phyloP scores from a whole-genome alignment of 805 yeast species.

The Cyberlindnera nakhonratchasimensis region DNA sequence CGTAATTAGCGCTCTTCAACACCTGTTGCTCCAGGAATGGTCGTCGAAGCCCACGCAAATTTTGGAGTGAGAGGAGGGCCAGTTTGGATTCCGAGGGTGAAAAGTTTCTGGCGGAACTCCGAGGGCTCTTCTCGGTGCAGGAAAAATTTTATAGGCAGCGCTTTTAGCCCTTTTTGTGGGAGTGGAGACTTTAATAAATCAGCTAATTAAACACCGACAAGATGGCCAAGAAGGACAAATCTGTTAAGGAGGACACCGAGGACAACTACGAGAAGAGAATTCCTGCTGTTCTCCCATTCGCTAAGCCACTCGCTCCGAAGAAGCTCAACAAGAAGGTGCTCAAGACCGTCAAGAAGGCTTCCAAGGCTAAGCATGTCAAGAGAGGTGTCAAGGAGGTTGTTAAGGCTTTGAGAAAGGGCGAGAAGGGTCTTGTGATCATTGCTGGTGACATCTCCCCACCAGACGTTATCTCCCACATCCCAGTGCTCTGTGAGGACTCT shows the following conservation, averaged over 20 bases:
- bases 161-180: neutral
- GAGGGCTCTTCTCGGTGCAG: conserved; percentile 7
- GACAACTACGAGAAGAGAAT: conserved; percentile 92
- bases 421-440: conserved; percentile 91
- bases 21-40: neutral
- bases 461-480: conserved; percentile 95
- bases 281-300: conserved; percentile 88
- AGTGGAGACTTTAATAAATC: neutral
- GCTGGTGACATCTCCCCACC: conserved; percentile 99
- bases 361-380: conserved; percentile 96
- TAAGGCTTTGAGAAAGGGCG: conserved; percentile 96
- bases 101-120: conserved; percentile 7
- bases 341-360: conserved; percentile 95
- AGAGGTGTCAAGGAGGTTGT: conserved; percentile 99
- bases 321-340: conserved; percentile 92
- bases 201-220: neutral
- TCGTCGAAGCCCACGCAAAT: conserved; percentile 4
- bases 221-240: conserved; percentile 47
- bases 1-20: no score
- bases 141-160: conserved; percentile 9
- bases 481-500: conserved; percentile 94
- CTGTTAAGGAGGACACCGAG: conserved; percentile 35
- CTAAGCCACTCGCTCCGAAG: conserved; percentile 92
- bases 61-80: neutral
- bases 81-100: conserved; percentile 11